Evolutionary conservation across 306 rosid species (phyloP).

Genomic region (Rosa rugosa): DNA sequence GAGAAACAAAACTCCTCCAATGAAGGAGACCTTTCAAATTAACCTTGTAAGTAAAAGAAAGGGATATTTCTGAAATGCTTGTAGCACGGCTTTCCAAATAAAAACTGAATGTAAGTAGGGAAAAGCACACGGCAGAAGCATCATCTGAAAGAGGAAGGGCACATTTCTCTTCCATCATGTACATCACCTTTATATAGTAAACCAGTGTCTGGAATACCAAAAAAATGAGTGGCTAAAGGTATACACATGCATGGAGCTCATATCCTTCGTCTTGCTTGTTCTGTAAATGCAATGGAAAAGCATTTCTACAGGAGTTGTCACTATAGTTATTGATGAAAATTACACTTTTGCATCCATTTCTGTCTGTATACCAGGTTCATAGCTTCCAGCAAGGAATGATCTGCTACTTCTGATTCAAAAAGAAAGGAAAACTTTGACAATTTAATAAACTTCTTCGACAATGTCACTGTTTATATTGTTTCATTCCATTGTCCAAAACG

Average conservation of each 20-base stretch:
- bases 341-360: slow-evolving; percentile 43
- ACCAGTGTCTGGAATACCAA: slow-evolving; percentile 42
- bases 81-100: slow-evolving; percentile 36
- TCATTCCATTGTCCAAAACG: slow-evolving; percentile 56
- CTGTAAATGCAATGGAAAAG: slow-evolving; percentile 51
- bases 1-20: slow-evolving; percentile 63
- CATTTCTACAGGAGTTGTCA: slow-evolving; percentile 51
- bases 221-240: slow-evolving; percentile 59
- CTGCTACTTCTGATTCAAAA: slow-evolving; percentile 51
- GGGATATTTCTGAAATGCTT: slow-evolving; percentile 35
- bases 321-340: slow-evolving; percentile 52
- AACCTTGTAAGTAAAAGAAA: slow-evolving; percentile 52
- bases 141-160: slow-evolving; percentile 51
- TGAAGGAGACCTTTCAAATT: slow-evolving; percentile 58
- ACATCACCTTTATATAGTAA: slow-evolving; percentile 27
- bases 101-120: slow-evolving; percentile 49
- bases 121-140: slow-evolving; percentile 71
- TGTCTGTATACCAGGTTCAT: slow-evolving; percentile 46
- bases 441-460: slow-evolving; percentile 64
- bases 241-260: slow-evolving; percentile 71
- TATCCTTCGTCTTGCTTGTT: slow-evolving; percentile 50
- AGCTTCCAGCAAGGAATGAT: slow-evolving; percentile 71
- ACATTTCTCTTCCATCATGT: neutral
- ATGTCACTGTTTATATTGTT: slow-evolving; percentile 31
- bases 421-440: slow-evolving; percentile 39